Conservation (phyloP, 305 asterid genomes). For the Coffea humblotiana region DNA sequence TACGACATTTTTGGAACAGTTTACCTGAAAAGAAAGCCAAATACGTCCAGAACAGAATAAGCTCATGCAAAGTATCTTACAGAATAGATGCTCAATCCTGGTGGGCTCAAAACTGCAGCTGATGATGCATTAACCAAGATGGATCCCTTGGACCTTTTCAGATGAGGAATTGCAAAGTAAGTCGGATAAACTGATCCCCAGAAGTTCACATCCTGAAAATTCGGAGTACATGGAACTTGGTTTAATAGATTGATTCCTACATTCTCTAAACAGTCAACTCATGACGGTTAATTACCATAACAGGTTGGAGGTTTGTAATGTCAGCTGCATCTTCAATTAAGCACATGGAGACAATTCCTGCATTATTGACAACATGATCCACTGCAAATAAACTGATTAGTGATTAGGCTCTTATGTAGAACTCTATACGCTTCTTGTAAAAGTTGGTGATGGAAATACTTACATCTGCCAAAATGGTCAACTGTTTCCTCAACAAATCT, state of each 20-base stretch:
- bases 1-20: neutral
- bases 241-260: neutral
- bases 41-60: neutral
- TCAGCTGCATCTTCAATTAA: conserved; percentile 21
- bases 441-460: neutral
- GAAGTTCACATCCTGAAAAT: conserved; percentile 26
- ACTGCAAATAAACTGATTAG: conserved; percentile 16
- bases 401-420: neutral
- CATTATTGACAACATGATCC: conserved; percentile 33
- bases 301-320: conserved; percentile 14
- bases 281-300: conserved; percentile 23
- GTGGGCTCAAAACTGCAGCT: conserved; percentile 5
- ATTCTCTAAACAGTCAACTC: neutral
- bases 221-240: neutral
- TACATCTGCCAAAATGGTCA: conserved; percentile 24
- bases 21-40: neutral
- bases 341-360: conserved; percentile 19
- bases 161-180: conserved; percentile 32
- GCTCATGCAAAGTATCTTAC: conserved; percentile 5
- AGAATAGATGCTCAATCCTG: conserved; percentile 20
- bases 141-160: conserved; percentile 24
- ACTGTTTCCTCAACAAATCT: conserved; percentile 22
- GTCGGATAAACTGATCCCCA: conserved; percentile 36
- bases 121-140: conserved; percentile 30
- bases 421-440: no score